phyloP scores from a whole-genome alignment of 108 stramenopile species.

The Schizochytrium sp. region DNA sequence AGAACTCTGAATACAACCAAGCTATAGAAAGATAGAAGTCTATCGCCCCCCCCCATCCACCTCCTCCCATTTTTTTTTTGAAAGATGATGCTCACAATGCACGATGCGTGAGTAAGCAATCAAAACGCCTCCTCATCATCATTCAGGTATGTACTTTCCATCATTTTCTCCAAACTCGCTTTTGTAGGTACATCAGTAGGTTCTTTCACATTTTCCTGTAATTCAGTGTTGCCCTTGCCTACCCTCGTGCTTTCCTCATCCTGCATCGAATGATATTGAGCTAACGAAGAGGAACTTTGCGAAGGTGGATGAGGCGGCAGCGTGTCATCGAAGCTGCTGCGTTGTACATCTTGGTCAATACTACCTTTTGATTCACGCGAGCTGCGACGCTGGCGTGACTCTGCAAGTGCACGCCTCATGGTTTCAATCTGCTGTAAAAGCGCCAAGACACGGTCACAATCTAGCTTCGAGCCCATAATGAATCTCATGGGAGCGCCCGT shows the following conservation, averaged over 20 bases:
- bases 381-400: background rate
- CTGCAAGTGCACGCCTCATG: background rate
- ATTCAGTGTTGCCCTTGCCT: background rate
- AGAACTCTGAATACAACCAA: too few species aligned
- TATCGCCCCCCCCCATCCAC: too few species aligned
- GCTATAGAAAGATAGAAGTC: too few species aligned
- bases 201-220: background rate
- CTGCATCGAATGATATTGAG: background rate
- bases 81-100: too few species aligned
- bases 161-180: slow-evolving; percentile 39
- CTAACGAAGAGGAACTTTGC: background rate
- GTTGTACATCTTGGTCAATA: slow-evolving; percentile 18
- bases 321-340: background rate
- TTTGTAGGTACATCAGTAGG: background rate
- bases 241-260: background rate
- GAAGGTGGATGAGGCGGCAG: background rate
- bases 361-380: background rate
- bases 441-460: slow-evolving; percentile 28
- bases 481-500: background rate
- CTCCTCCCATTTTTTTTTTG: too few species aligned
- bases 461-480: background rate
- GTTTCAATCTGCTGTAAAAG: slow-evolving; percentile 39
- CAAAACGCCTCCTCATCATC: slow-evolving; percentile 52
- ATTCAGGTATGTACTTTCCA: slow-evolving; percentile 42
- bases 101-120: too few species aligned